Evolutionary conservation across 1,284 basidiomycete species (phyloP), one percentile per base, ranked within the genome.

Genomic region (Austroboletus rostrupii): DNA sequence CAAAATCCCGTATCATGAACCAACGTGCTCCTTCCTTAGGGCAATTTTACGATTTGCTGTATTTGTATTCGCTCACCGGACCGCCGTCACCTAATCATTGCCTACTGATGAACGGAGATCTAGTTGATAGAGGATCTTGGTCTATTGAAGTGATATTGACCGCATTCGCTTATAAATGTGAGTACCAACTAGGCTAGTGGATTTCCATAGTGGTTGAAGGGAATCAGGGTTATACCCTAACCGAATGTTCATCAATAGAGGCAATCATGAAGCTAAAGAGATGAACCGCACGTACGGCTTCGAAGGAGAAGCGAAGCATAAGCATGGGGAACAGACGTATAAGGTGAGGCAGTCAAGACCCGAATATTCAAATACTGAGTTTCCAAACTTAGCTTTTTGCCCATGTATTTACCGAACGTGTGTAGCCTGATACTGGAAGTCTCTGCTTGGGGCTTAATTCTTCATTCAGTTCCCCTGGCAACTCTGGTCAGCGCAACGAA

Each of bases 41-140:
- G 20, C 94, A 97, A 79, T 96, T 90, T 73, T 98, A 92, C 68
- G 96, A 98, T 70, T 79, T 98, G 61, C 72, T 94, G 49, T 87
- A 98, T 73, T 75, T 99, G 14, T 83, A 92, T 59, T 83, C 83
- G 7, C 76, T 97, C 58, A 97, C 96, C 0, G 92, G 91, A 20
- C 77, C 83, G 48, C 94, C 94, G 14, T 85, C 76, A 50, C 81
- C 88, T 50, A 84, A 80, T 29, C 93, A 96, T 60, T 87, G 86
- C 61, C 71, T 97, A 43, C 73, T 96, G 37, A 96, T 97, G 87
- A 97, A 96, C 67, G 94, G 92, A 16, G 94, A 97, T 74, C 86
- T 97, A 52, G 97, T 99, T 37, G 97, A 99, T 70, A 85, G 97
- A 53, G 97, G 96, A 14, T 94, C 90, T 31, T 97, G 95, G 95